These are phyloP conservation scores for Penicillium sp. DNA, from an alignment of 2,329 filamentous ascomycete genomes.

Conservation along the genomic window DNA sequence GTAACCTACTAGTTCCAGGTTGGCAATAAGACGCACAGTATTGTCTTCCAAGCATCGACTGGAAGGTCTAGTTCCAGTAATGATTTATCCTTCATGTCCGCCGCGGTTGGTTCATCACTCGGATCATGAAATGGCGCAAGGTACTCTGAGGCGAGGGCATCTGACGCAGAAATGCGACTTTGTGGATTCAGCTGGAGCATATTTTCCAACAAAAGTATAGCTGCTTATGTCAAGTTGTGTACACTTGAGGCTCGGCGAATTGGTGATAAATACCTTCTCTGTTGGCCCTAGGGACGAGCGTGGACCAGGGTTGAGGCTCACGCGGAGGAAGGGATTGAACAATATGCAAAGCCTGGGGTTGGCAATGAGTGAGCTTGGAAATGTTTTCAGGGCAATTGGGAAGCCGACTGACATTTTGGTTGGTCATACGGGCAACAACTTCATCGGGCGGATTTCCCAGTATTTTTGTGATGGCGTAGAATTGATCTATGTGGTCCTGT, in stretches of 20 bases:
- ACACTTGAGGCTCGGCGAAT: neutral
- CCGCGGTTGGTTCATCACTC: neutral
- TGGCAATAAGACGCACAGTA: neutral
- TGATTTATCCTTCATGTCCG: neutral
- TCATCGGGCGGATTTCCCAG: slow-evolving; percentile 93
- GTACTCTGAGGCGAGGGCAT: neutral
- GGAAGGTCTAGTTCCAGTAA: slow-evolving; percentile 97
- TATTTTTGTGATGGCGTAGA: slow-evolving; percentile 97
- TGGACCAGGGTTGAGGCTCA: slow-evolving; percentile 78
- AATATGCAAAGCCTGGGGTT: slow-evolving; percentile 79
- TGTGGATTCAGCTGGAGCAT: neutral
- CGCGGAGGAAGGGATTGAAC: slow-evolving; percentile 95
- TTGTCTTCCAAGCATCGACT: slow-evolving; percentile 87
- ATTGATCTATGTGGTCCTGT: slow-evolving; percentile 99
- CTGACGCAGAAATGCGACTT: neutral
- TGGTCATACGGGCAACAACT: slow-evolving; percentile 76
- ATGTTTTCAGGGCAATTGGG: slow-evolving; percentile 65
- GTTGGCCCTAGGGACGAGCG: slow-evolving; percentile 73
- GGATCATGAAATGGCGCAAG: neutral
- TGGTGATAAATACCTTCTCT: neutral
- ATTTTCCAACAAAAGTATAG: neutral
- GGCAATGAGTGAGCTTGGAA: slow-evolving; percentile 6
- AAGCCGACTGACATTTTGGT: slow-evolving; percentile 53
- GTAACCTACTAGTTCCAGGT: neutral
- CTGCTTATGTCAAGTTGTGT: neutral